Evolutionary conservation across 1,139 yeast species (phyloP), one percentile per base, ranked within the genome.

Genomic region (Magnusiomyces suaveolens): DNA sequence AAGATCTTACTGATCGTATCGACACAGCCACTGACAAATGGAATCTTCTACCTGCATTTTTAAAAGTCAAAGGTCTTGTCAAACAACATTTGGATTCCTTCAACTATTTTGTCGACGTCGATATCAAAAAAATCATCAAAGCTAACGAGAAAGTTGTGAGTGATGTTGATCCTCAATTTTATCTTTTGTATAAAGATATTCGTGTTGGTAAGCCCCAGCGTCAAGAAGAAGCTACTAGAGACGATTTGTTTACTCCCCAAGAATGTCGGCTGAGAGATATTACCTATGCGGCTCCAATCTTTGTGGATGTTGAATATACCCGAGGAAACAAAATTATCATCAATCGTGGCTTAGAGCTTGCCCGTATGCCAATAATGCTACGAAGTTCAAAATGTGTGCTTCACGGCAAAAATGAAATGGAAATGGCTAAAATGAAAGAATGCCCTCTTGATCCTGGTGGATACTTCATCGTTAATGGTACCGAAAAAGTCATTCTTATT

Each of bases 391-490:
- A 88, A 68, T 92, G 99, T 76, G 82, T 87, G 50, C 74, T 92
- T 59, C 82, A 82, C 62, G 95, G 89, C 24, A 82, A 86, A 54
- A 75, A 81, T 54, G 96, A 90, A 62, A 70, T 75, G 49, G 84
- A 81, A 63, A 92, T 94, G 97, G 97, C 98, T 0, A 73, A 74
- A 46, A 76, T 87, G 63, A 86, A 87, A 64, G 99, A 92, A 70
- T 94, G 99, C 70, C 99, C 99, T 0, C 75, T 92, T 53, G 98
- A 92, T 70, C 98, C 98, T 3, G 99, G 99, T 71, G 99, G 99
- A 63, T 92, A 92, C 66, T 92, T 92, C 64, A 84, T 89, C 62
- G 97, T 92, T 50, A 92, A 92, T 67, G 99, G 99, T 68, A 92
- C 98, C 0, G 99, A 92, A 68, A 92, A 92, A 69, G 99, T 92